These are phyloP conservation scores for Mucor velutinosus DNA, from an alignment of 371 early-diverging fungal species.

Conservation along the genomic window DNA sequence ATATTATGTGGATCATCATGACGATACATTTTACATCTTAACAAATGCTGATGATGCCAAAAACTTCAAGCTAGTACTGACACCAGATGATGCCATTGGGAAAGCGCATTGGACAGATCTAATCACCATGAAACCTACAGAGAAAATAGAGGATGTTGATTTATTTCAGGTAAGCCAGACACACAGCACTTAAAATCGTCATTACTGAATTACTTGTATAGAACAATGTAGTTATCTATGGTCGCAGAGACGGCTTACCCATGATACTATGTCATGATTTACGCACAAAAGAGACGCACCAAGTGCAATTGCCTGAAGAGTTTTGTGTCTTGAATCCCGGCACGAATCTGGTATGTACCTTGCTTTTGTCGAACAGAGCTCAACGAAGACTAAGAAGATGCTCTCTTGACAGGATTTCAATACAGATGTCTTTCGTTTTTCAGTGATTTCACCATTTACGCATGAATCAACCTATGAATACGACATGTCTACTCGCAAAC, in stretches of 20 bases:
- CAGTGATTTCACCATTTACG: constrained; percentile 69
- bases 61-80: constrained; percentile 65
- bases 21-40: constrained; percentile 69
- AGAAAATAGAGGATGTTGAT: constrained; percentile 85
- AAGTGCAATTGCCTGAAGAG: constrained; percentile 61
- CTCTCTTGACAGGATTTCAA: constrained; percentile 55
- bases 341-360: constrained; percentile 57
- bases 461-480: constrained; percentile 74
- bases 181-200: not conserved
- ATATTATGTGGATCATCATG: constrained; percentile 83
- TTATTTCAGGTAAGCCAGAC: constrained; percentile 60
- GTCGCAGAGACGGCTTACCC: constrained; percentile 63
- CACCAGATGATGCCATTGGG: constrained; percentile 39
- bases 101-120: constrained; percentile 64
- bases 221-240: constrained; percentile 64
- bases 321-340: constrained; percentile 68
- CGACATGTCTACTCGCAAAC: constrained; percentile 55
- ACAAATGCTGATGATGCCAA: constrained; percentile 68
- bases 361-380: not conserved
- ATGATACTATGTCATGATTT: constrained; percentile 62
- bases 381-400: not conserved
- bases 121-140: constrained; percentile 58
- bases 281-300: constrained; percentile 36
- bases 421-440: constrained; percentile 69
- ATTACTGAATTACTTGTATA: constrained; percentile 8